phyloP scores from a whole-genome alignment of 2,329 filamentous ascomycete species.

The Macrophomina tecta region DNA sequence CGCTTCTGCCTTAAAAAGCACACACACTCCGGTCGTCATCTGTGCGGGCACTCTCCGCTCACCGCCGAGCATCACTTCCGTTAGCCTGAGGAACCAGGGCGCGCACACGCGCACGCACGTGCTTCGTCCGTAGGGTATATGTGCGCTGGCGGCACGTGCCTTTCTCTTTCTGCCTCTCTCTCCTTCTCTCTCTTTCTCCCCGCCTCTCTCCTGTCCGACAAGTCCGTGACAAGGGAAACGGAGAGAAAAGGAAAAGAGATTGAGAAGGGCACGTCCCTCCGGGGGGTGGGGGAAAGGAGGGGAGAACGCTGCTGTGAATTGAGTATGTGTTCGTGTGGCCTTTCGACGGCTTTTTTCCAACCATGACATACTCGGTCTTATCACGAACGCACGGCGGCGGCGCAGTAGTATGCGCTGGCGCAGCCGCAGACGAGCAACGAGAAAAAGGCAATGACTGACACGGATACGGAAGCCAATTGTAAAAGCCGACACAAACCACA shows the following conservation, averaged over 20 bases:
- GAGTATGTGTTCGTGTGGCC: no score
- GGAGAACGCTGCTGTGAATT: background rate
- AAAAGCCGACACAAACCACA: background rate
- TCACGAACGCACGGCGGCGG: no score
- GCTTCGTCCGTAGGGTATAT: background rate
- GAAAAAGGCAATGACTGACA: no score
- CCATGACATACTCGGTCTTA: no score
- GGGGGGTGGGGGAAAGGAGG: background rate
- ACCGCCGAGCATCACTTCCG: slow-evolving; percentile 21
- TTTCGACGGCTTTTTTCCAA: no score
- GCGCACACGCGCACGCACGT: background rate
- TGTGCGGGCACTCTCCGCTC: background rate
- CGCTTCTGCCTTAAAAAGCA: background rate
- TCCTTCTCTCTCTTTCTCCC: no score
- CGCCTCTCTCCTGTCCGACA: background rate
- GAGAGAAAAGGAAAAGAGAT: no score
- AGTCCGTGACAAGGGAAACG: background rate
- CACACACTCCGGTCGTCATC: background rate
- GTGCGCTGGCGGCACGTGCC: slow-evolving; percentile 1
- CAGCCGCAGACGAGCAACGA: no score
- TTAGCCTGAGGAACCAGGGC: background rate
- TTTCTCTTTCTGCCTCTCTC: background rate
- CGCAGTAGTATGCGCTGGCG: no score
- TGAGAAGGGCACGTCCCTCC: background rate
- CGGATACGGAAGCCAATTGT: background rate